Evolutionary conservation across 176 grass and related monocot genomes (phyloP).

Genomic region (Dactylis glomerata): DNA sequence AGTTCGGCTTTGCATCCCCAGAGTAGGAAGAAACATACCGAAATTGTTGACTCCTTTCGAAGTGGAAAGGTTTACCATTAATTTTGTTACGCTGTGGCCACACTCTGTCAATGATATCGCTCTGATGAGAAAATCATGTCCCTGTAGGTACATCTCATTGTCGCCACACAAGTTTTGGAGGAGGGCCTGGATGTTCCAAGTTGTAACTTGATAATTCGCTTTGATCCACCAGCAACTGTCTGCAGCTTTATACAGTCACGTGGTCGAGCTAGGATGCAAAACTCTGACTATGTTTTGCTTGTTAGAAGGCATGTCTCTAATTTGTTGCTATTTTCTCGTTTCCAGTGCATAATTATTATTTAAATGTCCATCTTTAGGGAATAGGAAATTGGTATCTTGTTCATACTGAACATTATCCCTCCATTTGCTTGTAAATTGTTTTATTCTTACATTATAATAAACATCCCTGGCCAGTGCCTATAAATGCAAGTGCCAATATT

Average conservation of each 20-base stretch:
- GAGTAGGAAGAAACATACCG: slow-evolving; percentile 48
- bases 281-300: slow-evolving; percentile 73
- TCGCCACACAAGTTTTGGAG: slow-evolving; percentile 75
- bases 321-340: slow-evolving; percentile 4
- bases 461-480: not conserved
- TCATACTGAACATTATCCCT: not conserved
- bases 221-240: slow-evolving; percentile 66
- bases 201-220: slow-evolving; percentile 82
- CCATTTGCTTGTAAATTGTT: not conserved
- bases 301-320: slow-evolving; percentile 44
- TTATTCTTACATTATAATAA: not conserved
- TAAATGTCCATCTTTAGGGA: not conserved
- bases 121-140: slow-evolving; percentile 28
- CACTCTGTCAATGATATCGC: not conserved
- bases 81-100: not conserved
- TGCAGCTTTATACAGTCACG: slow-evolving; percentile 91
- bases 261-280: slow-evolving; percentile 69
- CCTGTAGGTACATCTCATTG: slow-evolving; percentile 75
- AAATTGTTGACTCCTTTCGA: slow-evolving; percentile 67
- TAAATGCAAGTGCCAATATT: not conserved
- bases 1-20: slow-evolving; percentile 35
- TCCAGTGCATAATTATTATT: slow-evolving; percentile 14
- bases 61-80: slow-evolving; percentile 49
- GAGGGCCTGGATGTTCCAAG: slow-evolving; percentile 81
- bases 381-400: not conserved